Conservation (phyloP, 2,329 filamentous ascomycete species). For the Trichoderma asperellum region DNA sequence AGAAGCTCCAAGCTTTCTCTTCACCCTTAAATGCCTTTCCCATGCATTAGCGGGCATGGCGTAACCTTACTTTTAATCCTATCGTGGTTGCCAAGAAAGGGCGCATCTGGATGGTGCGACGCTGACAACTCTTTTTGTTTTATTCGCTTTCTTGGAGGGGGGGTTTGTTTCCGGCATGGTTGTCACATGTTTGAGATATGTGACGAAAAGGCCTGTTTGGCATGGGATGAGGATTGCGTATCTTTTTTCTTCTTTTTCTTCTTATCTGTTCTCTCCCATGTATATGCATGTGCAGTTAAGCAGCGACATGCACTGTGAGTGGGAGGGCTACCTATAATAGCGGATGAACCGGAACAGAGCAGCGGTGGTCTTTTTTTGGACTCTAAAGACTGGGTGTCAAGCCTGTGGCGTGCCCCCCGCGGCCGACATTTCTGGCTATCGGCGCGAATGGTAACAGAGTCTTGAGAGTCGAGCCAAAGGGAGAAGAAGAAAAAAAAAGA, state of each 20-base stretch:
- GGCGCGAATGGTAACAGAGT: neutral
- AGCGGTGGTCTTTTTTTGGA: neutral
- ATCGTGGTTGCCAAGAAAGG: constrained; percentile 24
- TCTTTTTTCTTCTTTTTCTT: neutral
- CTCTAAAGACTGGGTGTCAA: neutral
- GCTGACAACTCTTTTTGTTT: neutral
- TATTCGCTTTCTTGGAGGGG: neutral
- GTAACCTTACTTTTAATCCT: constrained; percentile 27
- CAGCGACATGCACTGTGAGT: neutral
- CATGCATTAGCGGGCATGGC: constrained; percentile 26
- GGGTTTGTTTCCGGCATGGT: neutral
- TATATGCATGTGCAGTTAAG: neutral
- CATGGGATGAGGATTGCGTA: neutral
- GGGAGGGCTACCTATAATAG: neutral
- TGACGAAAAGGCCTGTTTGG: neutral
- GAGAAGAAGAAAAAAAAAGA: neutral
- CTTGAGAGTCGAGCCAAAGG: neutral
- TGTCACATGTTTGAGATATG: neutral
- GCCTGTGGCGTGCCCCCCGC: neutral
- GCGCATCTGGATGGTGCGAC: constrained; percentile 5
- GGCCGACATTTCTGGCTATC: neutral
- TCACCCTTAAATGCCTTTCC: neutral
- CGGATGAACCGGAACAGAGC: neutral
- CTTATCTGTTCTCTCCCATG: neutral
- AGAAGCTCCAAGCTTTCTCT: neutral